A percentile compares a stretch with the other conserved stretches of the same genome.
phyloP scores from a whole-genome alignment of 2,329 filamentous ascomycete genomes.

The Curvularia eragrostidis region DNA sequence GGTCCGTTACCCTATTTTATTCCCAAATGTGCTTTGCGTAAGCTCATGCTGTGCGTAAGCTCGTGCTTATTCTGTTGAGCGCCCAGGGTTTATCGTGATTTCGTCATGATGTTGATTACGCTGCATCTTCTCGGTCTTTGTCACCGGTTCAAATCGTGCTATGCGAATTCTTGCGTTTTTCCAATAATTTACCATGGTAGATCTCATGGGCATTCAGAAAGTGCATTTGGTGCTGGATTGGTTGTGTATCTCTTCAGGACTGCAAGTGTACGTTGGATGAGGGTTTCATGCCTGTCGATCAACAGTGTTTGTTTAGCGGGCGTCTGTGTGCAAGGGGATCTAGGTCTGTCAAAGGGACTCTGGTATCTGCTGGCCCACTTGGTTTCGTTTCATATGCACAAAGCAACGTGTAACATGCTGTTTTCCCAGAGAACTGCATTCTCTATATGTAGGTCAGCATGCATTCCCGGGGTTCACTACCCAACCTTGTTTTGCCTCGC shows the following conservation, averaged over 20 bases:
- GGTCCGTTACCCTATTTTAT: neutral
- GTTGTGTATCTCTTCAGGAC: neutral
- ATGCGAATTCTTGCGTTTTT: neutral
- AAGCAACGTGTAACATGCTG: neutral
- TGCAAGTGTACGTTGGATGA: neutral
- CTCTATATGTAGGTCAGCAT: neutral
- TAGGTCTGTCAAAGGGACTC: neutral
- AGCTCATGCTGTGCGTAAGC: neutral
- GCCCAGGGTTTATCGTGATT: neutral
- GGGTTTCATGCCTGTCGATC: neutral
- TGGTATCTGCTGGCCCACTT: neutral
- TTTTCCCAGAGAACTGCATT: neutral
- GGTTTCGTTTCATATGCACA: neutral
- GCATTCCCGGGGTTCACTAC: neutral
- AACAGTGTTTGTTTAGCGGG: neutral
- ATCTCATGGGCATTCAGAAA: neutral
- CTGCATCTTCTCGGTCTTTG: neutral
- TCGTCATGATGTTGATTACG: neutral
- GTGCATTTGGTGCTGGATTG: neutral
- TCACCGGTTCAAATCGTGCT: neutral
- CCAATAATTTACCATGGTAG: neutral
- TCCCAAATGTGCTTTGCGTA: neutral
- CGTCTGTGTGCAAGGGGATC: neutral
- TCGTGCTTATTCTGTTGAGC: constrained; percentile 3
- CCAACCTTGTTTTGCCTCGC: neutral